Conservation (phyloP, 306 rosid species). For the Glycyrrhiza uralensis region DNA sequence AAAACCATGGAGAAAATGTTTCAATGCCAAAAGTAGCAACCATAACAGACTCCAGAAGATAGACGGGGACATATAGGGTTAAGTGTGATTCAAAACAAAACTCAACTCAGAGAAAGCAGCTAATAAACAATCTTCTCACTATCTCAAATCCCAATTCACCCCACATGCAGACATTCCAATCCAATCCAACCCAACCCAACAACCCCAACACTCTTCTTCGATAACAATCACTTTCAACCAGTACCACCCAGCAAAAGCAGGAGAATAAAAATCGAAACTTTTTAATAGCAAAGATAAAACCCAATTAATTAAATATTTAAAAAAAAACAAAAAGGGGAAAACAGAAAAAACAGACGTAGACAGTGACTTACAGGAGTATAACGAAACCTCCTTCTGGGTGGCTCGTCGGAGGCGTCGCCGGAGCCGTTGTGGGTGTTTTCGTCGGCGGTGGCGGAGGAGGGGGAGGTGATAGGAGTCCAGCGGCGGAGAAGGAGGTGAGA, state of each 20-base stretch:
- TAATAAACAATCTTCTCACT: background rate
- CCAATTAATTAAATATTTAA: background rate
- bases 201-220: background rate
- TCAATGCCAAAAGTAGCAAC: background rate
- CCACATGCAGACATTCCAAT: constrained; percentile 6
- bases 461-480: constrained; percentile 71
- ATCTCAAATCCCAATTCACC: constrained; percentile 11
- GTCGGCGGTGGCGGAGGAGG: constrained; percentile 5
- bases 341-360: background rate
- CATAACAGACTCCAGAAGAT: background rate
- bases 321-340: background rate
- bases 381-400: constrained; percentile 89
- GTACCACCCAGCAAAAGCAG: background rate
- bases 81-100: background rate
- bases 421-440: constrained; percentile 14
- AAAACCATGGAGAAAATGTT: background rate
- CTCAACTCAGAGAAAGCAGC: background rate
- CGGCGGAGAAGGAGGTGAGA: constrained; percentile 87
- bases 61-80: background rate
- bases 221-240: background rate
- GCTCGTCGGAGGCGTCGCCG: constrained; percentile 47
- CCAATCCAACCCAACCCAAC: background rate
- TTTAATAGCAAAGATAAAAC: background rate
- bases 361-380: constrained; percentile 72
- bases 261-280: constrained; percentile 10